Evolutionary conservation across 2,329 filamentous ascomycete species (phyloP).

Genomic region (Pseudogymnoascus sp.): DNA sequence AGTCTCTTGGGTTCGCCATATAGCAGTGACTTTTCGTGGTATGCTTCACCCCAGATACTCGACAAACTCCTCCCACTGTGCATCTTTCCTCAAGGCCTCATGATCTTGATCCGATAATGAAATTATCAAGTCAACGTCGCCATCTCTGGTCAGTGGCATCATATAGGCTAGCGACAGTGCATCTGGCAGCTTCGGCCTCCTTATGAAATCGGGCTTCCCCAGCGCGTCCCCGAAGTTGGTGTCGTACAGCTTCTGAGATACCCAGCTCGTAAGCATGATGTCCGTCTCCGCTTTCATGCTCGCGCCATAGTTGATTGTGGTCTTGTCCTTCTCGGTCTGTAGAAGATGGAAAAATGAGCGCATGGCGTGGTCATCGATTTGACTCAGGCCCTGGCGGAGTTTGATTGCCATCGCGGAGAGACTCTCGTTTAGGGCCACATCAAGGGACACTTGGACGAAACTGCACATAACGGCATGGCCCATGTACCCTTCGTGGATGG

Average conservation of each 20-base stretch:
- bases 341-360: not conserved
- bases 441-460: not conserved
- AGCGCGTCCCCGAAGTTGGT: not conserved
- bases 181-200: not conserved
- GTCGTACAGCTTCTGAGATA: not conserved
- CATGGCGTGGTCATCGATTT: not conserved
- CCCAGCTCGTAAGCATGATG: not conserved
- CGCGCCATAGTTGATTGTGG: slow-evolving; percentile 1
- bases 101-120: not conserved
- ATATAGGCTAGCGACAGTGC: not conserved
- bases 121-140: not conserved
- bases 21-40: not conserved
- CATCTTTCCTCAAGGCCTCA: not conserved
- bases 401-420: not conserved
- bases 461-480: not conserved
- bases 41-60: not conserved
- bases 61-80: not conserved
- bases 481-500: not conserved
- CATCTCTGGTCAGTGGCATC: not conserved
- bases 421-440: not conserved
- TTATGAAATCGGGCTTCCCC: not conserved
- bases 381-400: not conserved
- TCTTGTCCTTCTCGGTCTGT: not conserved
- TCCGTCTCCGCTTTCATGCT: not conserved
- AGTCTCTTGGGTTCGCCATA: not conserved